Percentiles rank a stretch among this genome's conserved stretches.
phyloP scores from a whole-genome alignment of 371 early-diverging fungal species.

The Syncephalastrum contaminatum region DNA sequence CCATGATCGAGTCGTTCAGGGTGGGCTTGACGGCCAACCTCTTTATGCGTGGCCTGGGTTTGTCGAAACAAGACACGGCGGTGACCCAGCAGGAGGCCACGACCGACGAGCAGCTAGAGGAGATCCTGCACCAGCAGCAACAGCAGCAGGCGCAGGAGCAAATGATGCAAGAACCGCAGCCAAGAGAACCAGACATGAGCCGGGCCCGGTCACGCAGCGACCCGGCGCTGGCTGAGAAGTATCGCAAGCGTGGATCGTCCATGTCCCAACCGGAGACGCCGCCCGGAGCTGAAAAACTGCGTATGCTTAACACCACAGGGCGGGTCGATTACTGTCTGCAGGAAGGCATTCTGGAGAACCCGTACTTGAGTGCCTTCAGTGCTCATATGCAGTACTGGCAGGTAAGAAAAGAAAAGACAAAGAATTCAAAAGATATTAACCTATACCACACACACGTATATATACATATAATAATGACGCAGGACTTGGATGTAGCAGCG shows the following conservation, averaged over 20 bases:
- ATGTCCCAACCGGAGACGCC: slow-evolving; percentile 2
- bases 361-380: slow-evolving; percentile 72
- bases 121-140: neutral
- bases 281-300: slow-evolving; percentile 40
- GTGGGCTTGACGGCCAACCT: slow-evolving; percentile 57
- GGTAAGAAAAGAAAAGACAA: slow-evolving; percentile 11
- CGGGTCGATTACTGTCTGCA: slow-evolving; percentile 76
- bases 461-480: neutral
- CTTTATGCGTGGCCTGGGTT: slow-evolving; percentile 55
- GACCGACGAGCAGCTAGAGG: neutral
- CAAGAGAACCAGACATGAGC: slow-evolving; percentile 3
- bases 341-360: slow-evolving; percentile 76
- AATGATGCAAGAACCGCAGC: neutral
- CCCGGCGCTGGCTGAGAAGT: slow-evolving; percentile 12
- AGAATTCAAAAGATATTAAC: neutral
- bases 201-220: slow-evolving; percentile 28
- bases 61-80: slow-evolving; percentile 18
- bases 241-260: slow-evolving; percentile 6
- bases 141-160: neutral
- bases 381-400: slow-evolving; percentile 79
- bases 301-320: slow-evolving; percentile 60
- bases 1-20: slow-evolving; percentile 64
- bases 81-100: slow-evolving; percentile 4
- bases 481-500: slow-evolving; percentile 61
- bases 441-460: neutral